Percentiles rank a stretch among this genome's conserved stretches.
These are phyloP conservation scores for Hirschioporus abietinus DNA, from an alignment of 768 basidiomycete species.

Conservation along the genomic window DNA sequence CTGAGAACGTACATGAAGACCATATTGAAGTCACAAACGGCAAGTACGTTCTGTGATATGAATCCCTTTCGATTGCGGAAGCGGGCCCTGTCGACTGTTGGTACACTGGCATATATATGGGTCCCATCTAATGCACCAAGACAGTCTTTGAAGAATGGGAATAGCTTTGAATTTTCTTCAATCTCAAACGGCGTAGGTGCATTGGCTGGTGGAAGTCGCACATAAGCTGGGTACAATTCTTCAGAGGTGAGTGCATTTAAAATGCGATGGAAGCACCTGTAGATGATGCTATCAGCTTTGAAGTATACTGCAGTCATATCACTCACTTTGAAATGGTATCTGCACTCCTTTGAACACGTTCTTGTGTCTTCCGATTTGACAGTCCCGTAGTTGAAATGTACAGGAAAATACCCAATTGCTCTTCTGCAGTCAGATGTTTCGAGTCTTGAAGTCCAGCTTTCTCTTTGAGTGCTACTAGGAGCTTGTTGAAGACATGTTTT, in stretches of 20 bases:
- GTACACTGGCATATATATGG: conserved; percentile 21
- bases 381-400: too few species aligned
- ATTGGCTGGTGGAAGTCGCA: too few species aligned
- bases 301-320: not conserved
- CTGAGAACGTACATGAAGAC: conserved; percentile 15
- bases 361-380: too few species aligned
- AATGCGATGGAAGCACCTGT: conserved; percentile 20
- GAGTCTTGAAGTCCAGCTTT: conserved; percentile 18
- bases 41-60: conserved; percentile 14
- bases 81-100: conserved; percentile 12
- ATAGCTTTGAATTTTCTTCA: conserved; percentile 22
- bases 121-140: conserved; percentile 31
- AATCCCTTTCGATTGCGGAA: conserved; percentile 21
- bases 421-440: conserved; percentile 23
- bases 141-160: conserved; percentile 27
- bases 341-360: too few species aligned
- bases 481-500: conserved; percentile 22
- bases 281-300: not conserved
- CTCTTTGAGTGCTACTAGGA: conserved; percentile 20
- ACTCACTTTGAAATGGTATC: conserved; percentile 33
- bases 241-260: conserved; percentile 17
- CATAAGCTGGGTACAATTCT: too few species aligned
- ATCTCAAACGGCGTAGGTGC: conserved; percentile 17
- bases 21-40: conserved; percentile 15
- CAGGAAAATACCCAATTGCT: conserved; percentile 36